Conservation (phyloP, 2,329 filamentous ascomycete species). For the Nigrospora sphaerica region DNA sequence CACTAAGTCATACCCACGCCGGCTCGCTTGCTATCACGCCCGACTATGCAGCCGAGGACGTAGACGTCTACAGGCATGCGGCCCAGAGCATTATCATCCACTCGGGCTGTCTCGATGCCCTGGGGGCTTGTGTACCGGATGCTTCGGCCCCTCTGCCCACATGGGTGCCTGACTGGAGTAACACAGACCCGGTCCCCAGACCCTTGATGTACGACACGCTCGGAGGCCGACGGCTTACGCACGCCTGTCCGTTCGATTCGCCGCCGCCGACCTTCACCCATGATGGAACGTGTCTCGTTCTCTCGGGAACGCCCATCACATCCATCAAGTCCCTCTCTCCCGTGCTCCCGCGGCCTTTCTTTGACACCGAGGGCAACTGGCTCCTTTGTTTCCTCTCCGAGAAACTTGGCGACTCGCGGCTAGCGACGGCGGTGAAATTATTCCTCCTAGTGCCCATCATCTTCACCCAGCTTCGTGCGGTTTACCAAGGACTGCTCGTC, state of each 20-base stretch:
- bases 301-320: neutral
- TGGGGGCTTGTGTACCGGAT: conserved; percentile 1
- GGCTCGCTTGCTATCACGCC: neutral
- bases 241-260: neutral
- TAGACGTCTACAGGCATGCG: neutral
- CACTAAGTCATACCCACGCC: neutral
- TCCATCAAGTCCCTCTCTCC: neutral
- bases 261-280: neutral
- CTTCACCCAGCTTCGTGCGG: neutral
- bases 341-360: neutral
- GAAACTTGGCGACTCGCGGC: no score
- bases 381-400: no score
- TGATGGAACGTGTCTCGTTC: neutral
- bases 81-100: neutral
- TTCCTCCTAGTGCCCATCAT: neutral
- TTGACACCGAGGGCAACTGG: no score
- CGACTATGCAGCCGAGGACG: neutral
- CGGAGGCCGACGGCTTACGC: neutral
- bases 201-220: conserved; percentile 3
- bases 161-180: conserved; percentile 5
- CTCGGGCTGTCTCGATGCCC: neutral
- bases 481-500: neutral
- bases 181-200: neutral
- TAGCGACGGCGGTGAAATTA: neutral
- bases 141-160: neutral